Evolutionary conservation across 2,329 filamentous ascomycete species (phyloP).

Genomic region (Plectosphaerella plurivora): DNA sequence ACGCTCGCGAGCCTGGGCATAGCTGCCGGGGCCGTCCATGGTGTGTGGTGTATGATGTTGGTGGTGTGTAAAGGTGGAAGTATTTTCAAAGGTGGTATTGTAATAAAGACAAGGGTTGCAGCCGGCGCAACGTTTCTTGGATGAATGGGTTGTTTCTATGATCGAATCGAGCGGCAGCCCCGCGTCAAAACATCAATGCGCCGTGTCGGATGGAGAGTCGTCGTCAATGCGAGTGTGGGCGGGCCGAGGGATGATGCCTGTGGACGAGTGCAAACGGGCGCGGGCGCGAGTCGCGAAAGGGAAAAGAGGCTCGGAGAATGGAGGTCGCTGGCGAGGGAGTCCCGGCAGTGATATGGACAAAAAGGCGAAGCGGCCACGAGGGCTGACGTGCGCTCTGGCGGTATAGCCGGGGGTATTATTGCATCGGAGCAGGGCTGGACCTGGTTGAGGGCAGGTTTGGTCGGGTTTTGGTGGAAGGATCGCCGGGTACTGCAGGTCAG

Average conservation of each 20-base stretch:
- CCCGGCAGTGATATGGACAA: background rate
- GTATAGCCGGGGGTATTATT: constrained; percentile 1
- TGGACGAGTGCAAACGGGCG: background rate
- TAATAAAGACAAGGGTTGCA: background rate
- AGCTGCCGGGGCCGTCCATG: constrained; percentile 6
- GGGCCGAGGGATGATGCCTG: background rate
- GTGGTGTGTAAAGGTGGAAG: background rate
- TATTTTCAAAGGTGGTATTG: background rate
- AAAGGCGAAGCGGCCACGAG: background rate
- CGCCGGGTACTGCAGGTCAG: background rate
- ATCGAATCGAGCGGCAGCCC: background rate
- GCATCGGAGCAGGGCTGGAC: constrained; percentile 1
- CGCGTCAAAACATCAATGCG: background rate
- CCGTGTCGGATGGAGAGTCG: background rate
- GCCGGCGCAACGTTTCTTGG: background rate
- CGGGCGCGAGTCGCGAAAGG: background rate
- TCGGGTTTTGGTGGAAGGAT: background rate
- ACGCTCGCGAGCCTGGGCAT: constrained; percentile 6
- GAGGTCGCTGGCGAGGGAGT: background rate
- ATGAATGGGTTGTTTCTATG: background rate
- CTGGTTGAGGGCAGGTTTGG: background rate
- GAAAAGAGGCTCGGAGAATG: background rate
- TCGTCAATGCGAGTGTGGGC: constrained; percentile 1
- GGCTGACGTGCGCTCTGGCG: constrained; percentile 1
- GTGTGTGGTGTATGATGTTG: background rate